Base-by-base conservation (phyloP, 1,139 yeast species). In the Barnettozyma hawaiiensis region DNA sequence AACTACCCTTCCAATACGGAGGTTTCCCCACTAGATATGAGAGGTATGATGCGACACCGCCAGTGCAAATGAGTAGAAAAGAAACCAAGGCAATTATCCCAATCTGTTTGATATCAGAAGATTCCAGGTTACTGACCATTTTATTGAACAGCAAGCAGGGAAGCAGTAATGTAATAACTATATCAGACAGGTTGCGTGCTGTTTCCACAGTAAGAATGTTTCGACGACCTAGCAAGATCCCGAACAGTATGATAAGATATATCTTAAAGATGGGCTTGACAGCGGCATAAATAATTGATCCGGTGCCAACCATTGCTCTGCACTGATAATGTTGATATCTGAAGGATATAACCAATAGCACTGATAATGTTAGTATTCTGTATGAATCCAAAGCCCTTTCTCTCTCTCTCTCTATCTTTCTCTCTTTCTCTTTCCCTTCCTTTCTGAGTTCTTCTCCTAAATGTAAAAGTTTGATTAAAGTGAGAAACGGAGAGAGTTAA, bases 231-330 rank as follows among this genome's bases (percentile, higher is more conserved):
- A 86, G 66, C 32, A 66, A 62, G 54, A 73, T 85, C 10, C 97
- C 97, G 28, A 80, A 61, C 4, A 76, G 86, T 5, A 87, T 79
- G 59, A 87, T 84, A 59, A 86, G 64, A 59, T 89, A 87, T 54
- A 90, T 87, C 65, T 90, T 90, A 66, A 89, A 76, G 49, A 90
- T 83, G 18, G 97, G 97, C 66, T 87, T 89, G 39, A 86, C 90
- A 0, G 96, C 76, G 10, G 89, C 73, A 67, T 85, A 90, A 10
- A 90, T 81, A 35, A 86, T 78, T 42, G 74, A 68, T 12, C 96
- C 95, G 29, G 14, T 26, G 16, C 4, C n/a, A n/a, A 26, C 16
- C 29, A 26, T 26, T 7, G 28, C 15, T 26, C 7, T 12, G 28
- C 4, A 5, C 4, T 26, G 29, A n/a, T 26, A 26, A 15, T 12